Evolutionary conservation across 257 asterid species (phyloP).

Genomic region (Gynochthodes officinalis): DNA sequence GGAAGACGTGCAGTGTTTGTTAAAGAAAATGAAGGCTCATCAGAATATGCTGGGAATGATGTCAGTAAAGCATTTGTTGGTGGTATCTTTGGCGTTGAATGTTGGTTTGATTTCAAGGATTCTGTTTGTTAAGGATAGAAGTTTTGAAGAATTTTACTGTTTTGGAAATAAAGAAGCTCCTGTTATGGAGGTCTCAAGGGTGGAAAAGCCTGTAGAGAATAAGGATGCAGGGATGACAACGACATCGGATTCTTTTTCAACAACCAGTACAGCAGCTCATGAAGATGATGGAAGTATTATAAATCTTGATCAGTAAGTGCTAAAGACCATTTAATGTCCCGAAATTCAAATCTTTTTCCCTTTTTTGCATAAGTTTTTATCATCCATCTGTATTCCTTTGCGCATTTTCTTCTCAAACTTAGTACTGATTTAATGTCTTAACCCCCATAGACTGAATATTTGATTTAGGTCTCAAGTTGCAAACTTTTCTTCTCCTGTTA

Average conservation of each 20-base stretch:
- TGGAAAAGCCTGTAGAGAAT: conserved; percentile 9
- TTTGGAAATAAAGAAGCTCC: conserved; percentile 11
- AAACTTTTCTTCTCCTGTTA: background rate
- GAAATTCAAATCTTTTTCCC: background rate
- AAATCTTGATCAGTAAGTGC: conserved; percentile 84
- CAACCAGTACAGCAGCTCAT: conserved; percentile 28
- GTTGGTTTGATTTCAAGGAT: conserved; percentile 27
- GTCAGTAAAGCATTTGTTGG: conserved; percentile 23
- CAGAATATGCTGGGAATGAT: conserved; percentile 1
- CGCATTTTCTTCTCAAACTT: conserved; percentile 1
- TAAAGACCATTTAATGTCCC: too few species aligned
- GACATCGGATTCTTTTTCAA: conserved; percentile 19
- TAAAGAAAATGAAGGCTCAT: conserved; percentile 19
- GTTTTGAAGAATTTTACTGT: conserved; percentile 8
- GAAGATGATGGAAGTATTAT: conserved; percentile 24
- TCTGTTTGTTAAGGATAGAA: conserved; percentile 19
- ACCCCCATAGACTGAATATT: background rate
- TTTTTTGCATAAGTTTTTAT: background rate
- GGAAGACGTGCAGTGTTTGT: background rate
- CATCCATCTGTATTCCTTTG: background rate
- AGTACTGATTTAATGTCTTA: background rate
- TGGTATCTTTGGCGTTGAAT: conserved; percentile 30
- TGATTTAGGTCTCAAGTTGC: background rate
- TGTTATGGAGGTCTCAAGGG: background rate
- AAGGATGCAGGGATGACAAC: conserved; percentile 2